Evolutionary conservation across 192 early-diverging fungal species (phyloP).

Genomic region (Powellomyces hirtus): DNA sequence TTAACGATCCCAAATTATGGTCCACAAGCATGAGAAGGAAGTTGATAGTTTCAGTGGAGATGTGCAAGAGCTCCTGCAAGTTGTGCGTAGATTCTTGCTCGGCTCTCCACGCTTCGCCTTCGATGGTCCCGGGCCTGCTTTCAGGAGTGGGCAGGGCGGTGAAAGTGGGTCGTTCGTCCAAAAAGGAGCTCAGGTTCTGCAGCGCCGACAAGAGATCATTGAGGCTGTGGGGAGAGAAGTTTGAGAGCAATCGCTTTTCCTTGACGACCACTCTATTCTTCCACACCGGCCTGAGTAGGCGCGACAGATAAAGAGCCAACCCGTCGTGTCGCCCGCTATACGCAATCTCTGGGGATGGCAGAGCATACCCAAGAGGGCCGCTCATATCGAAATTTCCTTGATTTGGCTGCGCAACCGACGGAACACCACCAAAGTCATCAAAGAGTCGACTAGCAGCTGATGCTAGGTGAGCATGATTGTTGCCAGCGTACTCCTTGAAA

Average conservation of each 20-base stretch:
- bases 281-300: constrained; percentile 77
- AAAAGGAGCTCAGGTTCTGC: constrained; percentile 51
- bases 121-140: constrained; percentile 42
- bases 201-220: constrained; percentile 50
- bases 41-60: constrained; percentile 63
- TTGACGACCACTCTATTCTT: constrained; percentile 30
- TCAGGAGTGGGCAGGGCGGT: constrained; percentile 30
- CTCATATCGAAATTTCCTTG: constrained; percentile 34
- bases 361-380: constrained; percentile 34
- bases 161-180: constrained; percentile 25
- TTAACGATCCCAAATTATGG: constrained; percentile 47
- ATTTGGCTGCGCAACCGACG: constrained; percentile 20
- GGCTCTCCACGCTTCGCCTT: constrained; percentile 50
- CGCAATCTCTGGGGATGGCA: constrained; percentile 38
- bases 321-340: constrained; percentile 76
- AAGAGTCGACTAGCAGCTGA: constrained; percentile 29
- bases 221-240: constrained; percentile 37
- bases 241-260: constrained; percentile 18
- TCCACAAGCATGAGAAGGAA: constrained; percentile 67
- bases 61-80: constrained; percentile 54
- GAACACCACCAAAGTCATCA: constrained; percentile 42
- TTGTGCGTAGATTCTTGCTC: constrained; percentile 62
- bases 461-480: constrained; percentile 10
- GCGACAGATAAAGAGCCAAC: constrained; percentile 70
- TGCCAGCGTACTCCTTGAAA: constrained; percentile 6